Conservation (phyloP, 2,329 filamentous ascomycete species). For the Pestalotiopsis sp. region DNA sequence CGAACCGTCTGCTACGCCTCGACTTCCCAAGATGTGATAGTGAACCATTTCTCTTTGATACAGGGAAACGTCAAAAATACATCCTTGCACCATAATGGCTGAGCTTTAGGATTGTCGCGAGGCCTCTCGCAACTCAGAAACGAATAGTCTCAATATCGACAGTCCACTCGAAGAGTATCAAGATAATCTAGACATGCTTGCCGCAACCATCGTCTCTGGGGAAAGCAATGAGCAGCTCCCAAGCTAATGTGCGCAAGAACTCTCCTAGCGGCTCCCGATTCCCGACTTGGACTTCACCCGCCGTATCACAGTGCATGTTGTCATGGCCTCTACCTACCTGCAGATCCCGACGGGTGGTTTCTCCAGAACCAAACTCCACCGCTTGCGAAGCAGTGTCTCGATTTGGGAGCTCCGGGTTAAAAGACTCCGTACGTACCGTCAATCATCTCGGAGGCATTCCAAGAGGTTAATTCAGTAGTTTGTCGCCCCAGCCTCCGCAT, state of each 20-base stretch:
- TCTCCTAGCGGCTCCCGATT: not conserved
- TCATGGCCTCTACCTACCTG: not conserved
- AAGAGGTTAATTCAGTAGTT: too few relatives aligned
- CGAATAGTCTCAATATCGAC: too few relatives aligned
- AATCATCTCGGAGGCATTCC: too few relatives aligned
- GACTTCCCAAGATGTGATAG: slow-evolving; percentile 2
- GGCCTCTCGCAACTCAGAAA: too few relatives aligned
- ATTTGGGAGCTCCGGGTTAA: not conserved
- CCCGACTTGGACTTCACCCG: not conserved
- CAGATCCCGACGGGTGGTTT: not conserved
- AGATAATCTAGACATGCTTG: not conserved
- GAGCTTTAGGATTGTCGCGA: too few relatives aligned
- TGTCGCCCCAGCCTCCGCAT: too few relatives aligned
- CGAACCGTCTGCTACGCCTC: slow-evolving; percentile 5
- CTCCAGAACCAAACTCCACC: not conserved
- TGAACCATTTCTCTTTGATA: too few relatives aligned
- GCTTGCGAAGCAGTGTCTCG: not conserved
- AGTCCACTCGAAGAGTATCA: too few relatives aligned
- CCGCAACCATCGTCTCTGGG: not conserved
- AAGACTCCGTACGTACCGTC: not conserved
- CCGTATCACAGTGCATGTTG: not conserved
- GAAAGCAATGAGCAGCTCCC: not conserved
- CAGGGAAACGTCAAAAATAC: too few relatives aligned
- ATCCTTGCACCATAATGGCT: too few relatives aligned
- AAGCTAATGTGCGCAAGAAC: not conserved